Percentiles rank a stretch among this genome's conserved stretches.
These are phyloP conservation scores for Stramenopiles sp. DNA, from an alignment of 352 stramenopile species.

Conservation along the genomic window DNA sequence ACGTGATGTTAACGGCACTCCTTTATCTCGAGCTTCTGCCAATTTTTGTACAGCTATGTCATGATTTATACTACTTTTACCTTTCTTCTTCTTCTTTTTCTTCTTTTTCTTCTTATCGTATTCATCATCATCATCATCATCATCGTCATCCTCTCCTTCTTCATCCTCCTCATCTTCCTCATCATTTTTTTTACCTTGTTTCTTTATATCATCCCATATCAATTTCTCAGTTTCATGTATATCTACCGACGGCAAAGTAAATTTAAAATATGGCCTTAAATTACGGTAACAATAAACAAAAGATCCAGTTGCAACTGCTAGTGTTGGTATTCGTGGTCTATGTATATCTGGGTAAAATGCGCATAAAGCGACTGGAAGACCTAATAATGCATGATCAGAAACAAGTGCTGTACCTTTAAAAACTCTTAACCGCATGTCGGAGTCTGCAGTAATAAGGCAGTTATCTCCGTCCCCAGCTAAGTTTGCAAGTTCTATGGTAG, in stretches of 20 bases:
- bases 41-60: background rate
- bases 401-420: constrained; percentile 60
- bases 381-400: constrained; percentile 48
- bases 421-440: constrained; percentile 54
- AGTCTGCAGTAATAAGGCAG: constrained; percentile 48
- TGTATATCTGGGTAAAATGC: constrained; percentile 47
- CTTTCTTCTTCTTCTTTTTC: background rate
- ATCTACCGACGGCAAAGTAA: constrained; percentile 49
- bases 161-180: background rate
- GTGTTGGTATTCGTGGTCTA: constrained; percentile 42
- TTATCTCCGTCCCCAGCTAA: constrained; percentile 53
- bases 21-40: background rate
- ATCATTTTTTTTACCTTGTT: background rate
- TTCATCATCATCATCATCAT: background rate
- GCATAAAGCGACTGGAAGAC: constrained; percentile 38
- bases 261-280: constrained; percentile 67
- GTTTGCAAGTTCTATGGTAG: constrained; percentile 38
- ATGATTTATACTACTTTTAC: background rate
- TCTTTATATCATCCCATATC: constrained; percentile 33
- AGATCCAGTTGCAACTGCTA: constrained; percentile 53
- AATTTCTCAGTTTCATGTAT: constrained; percentile 42
- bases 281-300: constrained; percentile 73
- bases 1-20: background rate
- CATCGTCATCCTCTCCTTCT: background rate
- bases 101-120: background rate